Evolutionary conservation across 257 asterid species (phyloP).

Genomic region (Coffea canephora): DNA sequence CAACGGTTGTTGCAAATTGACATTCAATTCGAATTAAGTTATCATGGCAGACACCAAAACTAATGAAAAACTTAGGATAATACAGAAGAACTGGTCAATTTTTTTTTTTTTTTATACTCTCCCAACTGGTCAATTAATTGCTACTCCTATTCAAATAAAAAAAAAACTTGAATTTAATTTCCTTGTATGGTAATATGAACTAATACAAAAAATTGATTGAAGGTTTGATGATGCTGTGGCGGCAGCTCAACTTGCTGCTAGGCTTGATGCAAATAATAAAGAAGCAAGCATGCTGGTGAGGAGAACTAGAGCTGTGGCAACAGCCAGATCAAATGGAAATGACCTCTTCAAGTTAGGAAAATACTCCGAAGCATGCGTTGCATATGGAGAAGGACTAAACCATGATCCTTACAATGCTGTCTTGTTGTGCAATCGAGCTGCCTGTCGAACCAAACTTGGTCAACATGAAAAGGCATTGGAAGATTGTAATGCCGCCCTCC

Average conservation of each 20-base stretch:
- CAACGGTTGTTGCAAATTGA: neutral
- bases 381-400: constrained; percentile 67
- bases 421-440: constrained; percentile 70
- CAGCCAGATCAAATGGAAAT: constrained; percentile 63
- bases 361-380: constrained; percentile 56
- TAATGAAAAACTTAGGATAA: neutral
- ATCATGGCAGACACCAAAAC: neutral
- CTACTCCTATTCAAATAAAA: neutral
- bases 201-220: neutral
- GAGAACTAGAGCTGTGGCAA: constrained; percentile 52
- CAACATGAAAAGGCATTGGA: constrained; percentile 61
- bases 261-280: constrained; percentile 58
- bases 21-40: neutral
- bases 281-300: constrained; percentile 47
- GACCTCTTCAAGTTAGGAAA: constrained; percentile 51
- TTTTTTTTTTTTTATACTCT: too few species aligned
- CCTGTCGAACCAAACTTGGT: constrained; percentile 61
- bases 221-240: constrained; percentile 68
- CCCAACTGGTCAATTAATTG: neutral
- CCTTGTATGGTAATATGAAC: neutral
- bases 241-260: constrained; percentile 55
- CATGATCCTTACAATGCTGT: constrained; percentile 61
- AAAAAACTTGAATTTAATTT: neutral
- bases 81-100: neutral
- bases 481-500: constrained; percentile 65